Evolutionary conservation across 306 rosid genomes (phyloP).

Genomic region (Prunus fruticosa): DNA sequence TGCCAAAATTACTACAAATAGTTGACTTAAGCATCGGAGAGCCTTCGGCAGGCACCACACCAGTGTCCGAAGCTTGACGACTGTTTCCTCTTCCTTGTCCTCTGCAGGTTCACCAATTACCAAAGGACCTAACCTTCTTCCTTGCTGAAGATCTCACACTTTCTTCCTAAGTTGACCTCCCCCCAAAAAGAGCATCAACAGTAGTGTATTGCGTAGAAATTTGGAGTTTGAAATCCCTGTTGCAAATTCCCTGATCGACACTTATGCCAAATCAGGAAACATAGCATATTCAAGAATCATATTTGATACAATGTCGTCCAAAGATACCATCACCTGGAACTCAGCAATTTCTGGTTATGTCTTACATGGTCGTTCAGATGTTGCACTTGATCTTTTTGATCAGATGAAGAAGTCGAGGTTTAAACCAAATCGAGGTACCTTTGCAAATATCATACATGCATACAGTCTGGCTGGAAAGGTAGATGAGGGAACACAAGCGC

Average conservation of each 20-base stretch:
- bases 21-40: too few species aligned
- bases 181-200: too few species aligned
- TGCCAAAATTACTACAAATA: too few species aligned
- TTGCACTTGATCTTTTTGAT: constrained; percentile 60
- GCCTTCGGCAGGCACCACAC: too few species aligned
- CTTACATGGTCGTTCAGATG: constrained; percentile 62
- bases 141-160: too few species aligned
- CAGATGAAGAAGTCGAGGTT: constrained; percentile 62
- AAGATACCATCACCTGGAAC: constrained; percentile 87
- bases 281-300: constrained; percentile 56
- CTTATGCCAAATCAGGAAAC: constrained; percentile 84
- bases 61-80: too few species aligned
- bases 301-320: constrained; percentile 62
- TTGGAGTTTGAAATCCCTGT: constrained; percentile 57
- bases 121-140: too few species aligned
- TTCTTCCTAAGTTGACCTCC: too few species aligned
- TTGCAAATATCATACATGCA: constrained; percentile 62
- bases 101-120: too few species aligned
- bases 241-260: constrained; percentile 65
- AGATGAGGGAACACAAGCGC: constrained; percentile 58
- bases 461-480: constrained; percentile 70
- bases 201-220: constrained; percentile 63
- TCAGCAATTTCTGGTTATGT: constrained; percentile 66
- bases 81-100: too few species aligned
- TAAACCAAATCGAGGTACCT: constrained; percentile 74